Evolutionary conservation across 768 basidiomycete species (phyloP), one percentile per base, ranked within the genome.

Genomic region (Macrolepiota dolichaula): DNA sequence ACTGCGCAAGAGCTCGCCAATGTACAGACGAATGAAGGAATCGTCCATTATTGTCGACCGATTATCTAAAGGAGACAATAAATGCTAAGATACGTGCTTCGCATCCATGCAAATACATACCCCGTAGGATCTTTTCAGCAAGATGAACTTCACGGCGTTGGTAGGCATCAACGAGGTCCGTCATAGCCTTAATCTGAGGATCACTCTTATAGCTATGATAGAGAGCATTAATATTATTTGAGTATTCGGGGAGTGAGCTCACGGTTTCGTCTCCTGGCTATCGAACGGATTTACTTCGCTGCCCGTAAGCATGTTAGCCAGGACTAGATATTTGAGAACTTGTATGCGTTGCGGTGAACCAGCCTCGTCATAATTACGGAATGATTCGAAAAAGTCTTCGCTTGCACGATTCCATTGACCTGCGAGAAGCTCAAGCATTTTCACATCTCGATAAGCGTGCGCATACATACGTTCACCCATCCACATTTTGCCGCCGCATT

Each of bases 401-500:
- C 94, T 96, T 0, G 97, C 97, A 60, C 93, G 86, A 59, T 92
- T 90, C 96, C 96, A 99, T 77, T 97, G 92, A 60, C 92, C 93
- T 95, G 70, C 10, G n/a, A 25, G 24, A 57, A 25, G 13, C 17
- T 47, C 4, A 46, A 44, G 38, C 15, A n/a, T 12, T 40, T 19
- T 4, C 32, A 7, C 7, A 51, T 12, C 15, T 17, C 19, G 6
- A 6, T 2, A 44, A 19, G 22, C 15, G 25, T 9, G 44, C 36
- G 40, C 40, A 32, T 5, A 51, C 67, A 3, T 73, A 90, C 96
- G 91, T 81, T 98, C 97, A 61, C 93, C 94, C 97, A 99, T 98
- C 96, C 97, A 98, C 97, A 99, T 99, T 77, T 99, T 99, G 2
- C 97, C 97, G 15, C 97, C 97, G 66, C 96, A 98, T 74, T 99